Percentiles rank a stretch among this genome's conserved stretches.
Conservation (phyloP, 768 basidiomycete genomes). For the Cantharellus cinnabarinus region DNA sequence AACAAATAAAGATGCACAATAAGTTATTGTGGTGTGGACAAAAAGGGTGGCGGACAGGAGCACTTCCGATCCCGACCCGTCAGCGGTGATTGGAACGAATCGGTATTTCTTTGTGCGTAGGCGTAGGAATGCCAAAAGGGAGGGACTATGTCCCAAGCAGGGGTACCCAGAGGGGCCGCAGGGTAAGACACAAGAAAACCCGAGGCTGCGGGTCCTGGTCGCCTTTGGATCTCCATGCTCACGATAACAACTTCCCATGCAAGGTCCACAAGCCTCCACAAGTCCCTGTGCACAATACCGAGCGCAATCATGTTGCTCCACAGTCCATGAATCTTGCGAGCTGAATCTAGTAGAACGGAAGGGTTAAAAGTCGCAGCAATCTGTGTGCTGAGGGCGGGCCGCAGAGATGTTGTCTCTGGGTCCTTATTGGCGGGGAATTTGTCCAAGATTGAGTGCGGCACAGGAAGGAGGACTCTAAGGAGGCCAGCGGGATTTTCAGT, state of each 20-base stretch:
- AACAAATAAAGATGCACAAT: no score
- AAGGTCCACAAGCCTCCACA: neutral
- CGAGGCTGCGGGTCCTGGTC: no score
- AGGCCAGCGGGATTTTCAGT: conserved; percentile 38
- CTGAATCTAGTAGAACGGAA: neutral
- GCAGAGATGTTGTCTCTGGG: neutral
- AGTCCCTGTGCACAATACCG: neutral
- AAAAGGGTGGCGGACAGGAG: no score
- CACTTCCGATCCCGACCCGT: no score
- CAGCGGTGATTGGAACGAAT: no score
- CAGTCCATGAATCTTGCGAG: neutral
- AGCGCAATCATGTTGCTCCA: neutral
- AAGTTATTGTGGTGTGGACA: no score
- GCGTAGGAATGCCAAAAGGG: no score
- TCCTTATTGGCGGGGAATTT: neutral
- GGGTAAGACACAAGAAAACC: no score
- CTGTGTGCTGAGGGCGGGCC: neutral
- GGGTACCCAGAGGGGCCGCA: no score
- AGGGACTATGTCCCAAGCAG: no score
- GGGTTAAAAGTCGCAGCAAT: neutral
- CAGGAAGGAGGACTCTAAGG: conserved; percentile 41
- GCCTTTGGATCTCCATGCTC: neutral
- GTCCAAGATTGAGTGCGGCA: neutral
- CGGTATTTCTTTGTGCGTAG: no score
- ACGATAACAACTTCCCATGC: neutral